These are phyloP conservation scores for Phoenix roebelenii DNA, from an alignment of 176 grass and related monocot genomes.

Conservation along the genomic window DNA sequence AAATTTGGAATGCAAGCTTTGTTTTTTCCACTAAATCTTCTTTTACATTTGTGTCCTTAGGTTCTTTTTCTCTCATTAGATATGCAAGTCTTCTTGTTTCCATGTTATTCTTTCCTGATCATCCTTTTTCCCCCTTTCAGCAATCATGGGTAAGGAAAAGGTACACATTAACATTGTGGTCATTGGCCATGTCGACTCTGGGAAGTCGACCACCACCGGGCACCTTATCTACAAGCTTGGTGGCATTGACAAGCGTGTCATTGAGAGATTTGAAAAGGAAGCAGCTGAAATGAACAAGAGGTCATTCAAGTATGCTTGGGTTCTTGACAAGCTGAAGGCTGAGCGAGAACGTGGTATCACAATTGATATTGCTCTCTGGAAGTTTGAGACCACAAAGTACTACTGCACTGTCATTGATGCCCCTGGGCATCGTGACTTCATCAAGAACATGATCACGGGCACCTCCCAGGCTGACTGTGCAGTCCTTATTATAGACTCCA, in stretches of 20 bases:
- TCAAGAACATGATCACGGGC: constrained; percentile 88
- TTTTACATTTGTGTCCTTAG: too few species aligned
- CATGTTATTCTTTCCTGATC: too few species aligned
- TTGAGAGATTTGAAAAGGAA: constrained; percentile 66
- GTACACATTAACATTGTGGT: constrained; percentile 67
- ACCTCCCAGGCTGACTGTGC: constrained; percentile 84
- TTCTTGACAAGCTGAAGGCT: constrained; percentile 89
- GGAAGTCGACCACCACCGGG: constrained; percentile 77
- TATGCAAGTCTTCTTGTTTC: too few species aligned
- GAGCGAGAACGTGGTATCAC: constrained; percentile 74
- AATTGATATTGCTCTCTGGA: constrained; percentile 76
- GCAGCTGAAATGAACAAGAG: constrained; percentile 75
- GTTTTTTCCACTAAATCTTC: too few species aligned
- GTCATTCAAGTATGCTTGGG: constrained; percentile 83
- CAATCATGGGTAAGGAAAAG: constrained; percentile 76
- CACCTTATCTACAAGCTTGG: constrained; percentile 87
- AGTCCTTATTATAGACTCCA: constrained; percentile 74
- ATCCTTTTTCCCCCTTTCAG: too few species aligned
- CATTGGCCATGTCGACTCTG: constrained; percentile 77
- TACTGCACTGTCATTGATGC: constrained; percentile 82
- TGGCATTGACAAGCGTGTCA: constrained; percentile 91
- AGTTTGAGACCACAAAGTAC: constrained; percentile 69
- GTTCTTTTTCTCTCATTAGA: too few species aligned
- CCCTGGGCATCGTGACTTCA: constrained; percentile 74
- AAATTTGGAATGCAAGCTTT: too few species aligned